Evolutionary conservation across 73 alveolate genomes (phyloP), one percentile per base, ranked within the genome.

Genomic region (Effrenium voratum): DNA sequence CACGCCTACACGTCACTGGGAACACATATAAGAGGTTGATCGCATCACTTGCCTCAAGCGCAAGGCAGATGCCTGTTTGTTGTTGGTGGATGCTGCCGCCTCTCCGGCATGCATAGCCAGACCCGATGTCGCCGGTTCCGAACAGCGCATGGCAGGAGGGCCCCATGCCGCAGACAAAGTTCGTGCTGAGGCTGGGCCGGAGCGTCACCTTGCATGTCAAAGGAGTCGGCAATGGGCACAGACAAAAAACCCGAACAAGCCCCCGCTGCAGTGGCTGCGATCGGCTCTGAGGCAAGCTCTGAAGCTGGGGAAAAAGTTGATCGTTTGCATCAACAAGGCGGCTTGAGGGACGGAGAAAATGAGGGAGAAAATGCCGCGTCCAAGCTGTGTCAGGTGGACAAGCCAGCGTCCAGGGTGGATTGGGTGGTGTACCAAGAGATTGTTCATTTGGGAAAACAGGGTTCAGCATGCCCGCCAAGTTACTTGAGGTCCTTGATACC

Each of bases 161-260:
- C 40, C 99, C 99, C 45, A 93, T 75, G 94, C 99, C 99, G 50
- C 99, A 93, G 83, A 93, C 99, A 26, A 79, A 80, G 66, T 93
- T 93, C 60, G 99, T 93, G 19, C 70, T 93, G 88, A 79, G 97
- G 97, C 97, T 55, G 28, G 28, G 28, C 16, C n/a, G 16, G 72
- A 22, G 72, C 72, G 28, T 57, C 72, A 22, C 28, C 72, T 1
- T 57, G 1, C 28, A 22, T 57, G 16, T 57, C n/a, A 55, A 22
- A 22, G 68, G 22, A 55, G 22, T 55, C 28, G 1, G n/a, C 16
- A 22, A 22, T 57, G 22, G n/a, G n/a, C 28, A 22, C 72, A 30
- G 72, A 57, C 16, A 57, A 0, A 57, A 57, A 57, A 1, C 16
- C 72, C 1, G 28, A 57, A 57, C 40, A 41, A 15, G 15, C 43